phyloP scores from a whole-genome alignment of 768 basidiomycete species.

The Pleurotus citrinopileatus region DNA sequence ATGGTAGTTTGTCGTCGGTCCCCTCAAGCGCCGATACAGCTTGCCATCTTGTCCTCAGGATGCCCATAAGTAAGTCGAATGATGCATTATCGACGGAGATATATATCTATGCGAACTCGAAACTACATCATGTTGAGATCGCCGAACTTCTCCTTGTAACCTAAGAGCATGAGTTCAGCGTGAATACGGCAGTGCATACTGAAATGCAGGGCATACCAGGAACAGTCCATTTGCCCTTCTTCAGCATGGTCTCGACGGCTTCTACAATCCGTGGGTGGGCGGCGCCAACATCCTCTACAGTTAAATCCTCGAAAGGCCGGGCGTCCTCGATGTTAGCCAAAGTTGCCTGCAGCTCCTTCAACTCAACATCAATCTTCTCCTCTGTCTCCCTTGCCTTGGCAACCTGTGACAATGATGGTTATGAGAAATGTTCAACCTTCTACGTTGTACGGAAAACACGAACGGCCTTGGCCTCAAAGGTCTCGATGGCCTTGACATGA shows the following conservation, averaged over 20 bases:
- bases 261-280: constrained; percentile 92
- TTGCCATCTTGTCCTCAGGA: constrained; percentile 8
- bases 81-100: constrained; percentile 1
- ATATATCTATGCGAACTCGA: not conserved
- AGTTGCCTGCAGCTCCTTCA: constrained; percentile 88
- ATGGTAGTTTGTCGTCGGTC: constrained; percentile 34
- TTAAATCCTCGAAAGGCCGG: constrained; percentile 95
- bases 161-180: constrained; percentile 28
- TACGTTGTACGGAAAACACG: constrained; percentile 15
- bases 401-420: constrained; percentile 49
- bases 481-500: constrained; percentile 93
- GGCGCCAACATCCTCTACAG: constrained; percentile 83
- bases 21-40: not conserved
- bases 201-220: constrained; percentile 56
- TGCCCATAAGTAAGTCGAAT: not conserved
- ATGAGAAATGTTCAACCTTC: not conserved
- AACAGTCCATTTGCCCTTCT: constrained; percentile 98
- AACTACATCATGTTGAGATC: constrained; percentile 88
- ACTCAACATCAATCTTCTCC: constrained; percentile 85
- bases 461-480: constrained; percentile 96
- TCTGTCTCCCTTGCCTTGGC: constrained; percentile 87
- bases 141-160: constrained; percentile 96
- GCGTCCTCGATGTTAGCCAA: constrained; percentile 97
- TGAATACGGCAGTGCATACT: not conserved
- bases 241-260: constrained; percentile 91